Conservation (phyloP, 345 rosid genomes). For the Cardiospermum halicacabum region DNA sequence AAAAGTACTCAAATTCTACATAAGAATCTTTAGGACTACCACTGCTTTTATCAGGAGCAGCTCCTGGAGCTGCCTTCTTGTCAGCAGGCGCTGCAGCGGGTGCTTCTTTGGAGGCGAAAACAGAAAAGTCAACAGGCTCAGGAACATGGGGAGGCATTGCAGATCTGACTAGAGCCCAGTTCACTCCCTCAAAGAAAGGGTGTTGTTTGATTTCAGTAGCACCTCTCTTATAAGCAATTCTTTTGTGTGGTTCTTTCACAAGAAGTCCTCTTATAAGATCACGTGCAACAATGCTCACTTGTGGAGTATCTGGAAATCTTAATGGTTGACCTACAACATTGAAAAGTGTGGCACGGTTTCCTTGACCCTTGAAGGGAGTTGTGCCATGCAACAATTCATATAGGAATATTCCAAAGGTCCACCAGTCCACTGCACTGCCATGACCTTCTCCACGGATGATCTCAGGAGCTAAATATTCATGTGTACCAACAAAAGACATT, state of each 20-base stretch:
- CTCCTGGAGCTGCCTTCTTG: conserved; percentile 16
- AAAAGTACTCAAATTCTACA: conserved; percentile 63
- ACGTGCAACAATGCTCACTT: conserved; percentile 57
- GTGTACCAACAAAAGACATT: conserved; percentile 93
- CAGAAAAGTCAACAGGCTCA: conserved; percentile 63
- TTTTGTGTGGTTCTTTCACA: conserved; percentile 75
- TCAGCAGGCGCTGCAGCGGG: conserved; percentile 18
- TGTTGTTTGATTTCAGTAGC: conserved; percentile 94
- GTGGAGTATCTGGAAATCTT: conserved; percentile 71
- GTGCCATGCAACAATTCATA: conserved; percentile 80
- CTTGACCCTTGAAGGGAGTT: conserved; percentile 88
- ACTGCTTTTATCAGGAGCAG: conserved; percentile 21
- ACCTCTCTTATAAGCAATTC: conserved; percentile 78
- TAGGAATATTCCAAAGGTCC: conserved; percentile 85
- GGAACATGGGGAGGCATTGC: conserved; percentile 85
- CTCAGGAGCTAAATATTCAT: conserved; percentile 87
- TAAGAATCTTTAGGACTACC: conserved; percentile 27
- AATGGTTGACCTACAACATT: conserved; percentile 86
- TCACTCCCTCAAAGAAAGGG: conserved; percentile 82
- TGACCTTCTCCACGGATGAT: conserved; percentile 96
- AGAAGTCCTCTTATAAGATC: conserved; percentile 76
- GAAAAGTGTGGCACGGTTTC: conserved; percentile 80
- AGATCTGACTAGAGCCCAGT: conserved; percentile 86
- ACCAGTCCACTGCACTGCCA: conserved; percentile 97
- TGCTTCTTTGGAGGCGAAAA: conserved; percentile 48